phyloP scores from a whole-genome alignment of 345 rosid species.

The Citrus inodora region DNA sequence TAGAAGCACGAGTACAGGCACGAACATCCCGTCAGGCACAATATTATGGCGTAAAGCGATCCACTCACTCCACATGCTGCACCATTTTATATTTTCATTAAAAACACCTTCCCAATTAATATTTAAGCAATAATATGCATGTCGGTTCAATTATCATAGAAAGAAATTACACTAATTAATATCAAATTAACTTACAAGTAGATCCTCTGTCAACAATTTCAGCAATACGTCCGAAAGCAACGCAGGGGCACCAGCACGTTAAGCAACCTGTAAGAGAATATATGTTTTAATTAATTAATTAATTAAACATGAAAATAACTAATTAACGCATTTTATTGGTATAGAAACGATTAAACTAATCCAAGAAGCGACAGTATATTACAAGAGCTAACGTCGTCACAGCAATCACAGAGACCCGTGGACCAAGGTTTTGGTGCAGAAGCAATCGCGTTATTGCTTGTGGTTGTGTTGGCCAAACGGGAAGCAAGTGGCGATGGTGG shows the following conservation, averaged over 20 bases:
- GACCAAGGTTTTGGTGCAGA: conserved; percentile 36
- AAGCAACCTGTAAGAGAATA: conserved; percentile 38
- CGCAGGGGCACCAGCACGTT: conserved; percentile 69
- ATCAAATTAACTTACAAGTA: conserved; percentile 24
- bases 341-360: no score
- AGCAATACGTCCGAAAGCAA: conserved; percentile 60
- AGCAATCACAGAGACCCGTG: conserved; percentile 48
- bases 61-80: conserved; percentile 61
- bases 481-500: not conserved
- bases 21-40: conserved; percentile 37
- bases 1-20: conserved; percentile 61
- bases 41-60: conserved; percentile 32
- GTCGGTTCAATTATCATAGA: no score
- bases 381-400: conserved; percentile 39
- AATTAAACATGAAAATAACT: no score
- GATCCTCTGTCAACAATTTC: conserved; percentile 69
- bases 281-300: no score
- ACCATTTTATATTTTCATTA: not conserved
- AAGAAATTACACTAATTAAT: no score
- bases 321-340: no score
- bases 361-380: not conserved
- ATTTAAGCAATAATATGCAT: no score
- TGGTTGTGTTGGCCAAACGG: not conserved
- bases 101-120: no score
- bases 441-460: not conserved